Evolutionary conservation across 192 early-diverging fungal species (phyloP), one percentile per base, ranked within the genome.

Genomic region (Haplosporangium gracile): DNA sequence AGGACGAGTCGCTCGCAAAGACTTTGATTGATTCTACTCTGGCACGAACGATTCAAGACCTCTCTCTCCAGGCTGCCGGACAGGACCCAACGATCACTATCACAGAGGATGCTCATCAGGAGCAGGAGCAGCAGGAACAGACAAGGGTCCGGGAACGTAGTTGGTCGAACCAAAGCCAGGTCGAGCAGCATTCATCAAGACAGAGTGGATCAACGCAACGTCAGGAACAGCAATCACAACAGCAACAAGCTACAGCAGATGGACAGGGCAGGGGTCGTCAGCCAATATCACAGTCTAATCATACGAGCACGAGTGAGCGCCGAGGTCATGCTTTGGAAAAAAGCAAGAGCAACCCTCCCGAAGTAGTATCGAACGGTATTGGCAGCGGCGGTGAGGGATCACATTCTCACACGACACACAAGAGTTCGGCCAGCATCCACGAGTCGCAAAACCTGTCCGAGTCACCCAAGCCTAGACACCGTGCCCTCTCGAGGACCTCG

Each of bases 1-100:
- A 83, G 34, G 82, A 84, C 9, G 82, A 79, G 15, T 78, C 69
- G 51, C 40, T 84, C 2, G 77, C 82, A 43, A 84, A 79, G 74
- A 84, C 82, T 15, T 65, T 84, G 29, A 79, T 79, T 40, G 68
- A 79, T 26, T 84, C 77, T 3, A 79, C 82, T 13, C 26, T 84
- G 43, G 69, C 74, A 5, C 77, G 38, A 10, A 74, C 82, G 4
- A 79, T 84, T 65, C 82, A 79, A 32, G 65, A 84, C 42, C 74
- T 84, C 29, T 73, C 65, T 6, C 43, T 84, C 29, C 73, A 75
- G 8, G 2, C 24, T 13, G 26, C 24, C 18, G 26, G 22, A 75
- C 29, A 75, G 73, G 49, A 57, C 1, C 53, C 73, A 36, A 5
- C 73, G 5, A 32, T 4, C 51, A 8, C 49, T 47, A 29, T 42